Base-by-base conservation (phyloP, 179 eudicot genomes). In the Actinidia chinensis region DNA sequence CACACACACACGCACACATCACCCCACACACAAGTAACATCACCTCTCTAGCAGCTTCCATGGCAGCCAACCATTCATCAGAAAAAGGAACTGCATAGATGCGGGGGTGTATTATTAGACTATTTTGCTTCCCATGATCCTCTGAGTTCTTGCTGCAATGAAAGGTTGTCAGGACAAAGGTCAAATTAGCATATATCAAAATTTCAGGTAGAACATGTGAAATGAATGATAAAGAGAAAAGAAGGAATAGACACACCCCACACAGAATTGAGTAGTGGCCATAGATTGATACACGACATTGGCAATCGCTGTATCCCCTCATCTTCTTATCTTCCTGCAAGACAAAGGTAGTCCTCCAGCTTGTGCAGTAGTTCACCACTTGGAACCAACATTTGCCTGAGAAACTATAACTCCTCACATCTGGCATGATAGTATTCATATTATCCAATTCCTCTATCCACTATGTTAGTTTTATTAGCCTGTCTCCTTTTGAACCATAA, bases 41-140 rank as follows among this genome's bases (percentile, higher is more conserved):
- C 90, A 93, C 98, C 93, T 93, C 99, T 83, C 99, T 98, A 83
- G 97, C 97, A 76, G 98, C 93, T 86, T 91, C 98, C 51, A 93
- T 83, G 67, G 94, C 97, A 85, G 99, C 97, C 80, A 95, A 84
- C 99, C 99, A 95, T 85, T 95, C 97, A 65, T 95, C 99, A 83
- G 98, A 93, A 82, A 95, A 95, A 66, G 99, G 98, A 86, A 86
- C 78, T 56, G 86, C 95, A 87, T 89, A 71, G 48, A 80, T 75
- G 50, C 90, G 90, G 76, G 86, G 87, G 56, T 83, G 78, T 52
- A 68, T 78, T 61, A 75, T 54, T 59, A 77, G 75, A 71, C 36
- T 74, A 56, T 74, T 70, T 78, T 36, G 56, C 64, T 71, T 91
- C 64, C 36, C 71, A 59, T 76, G 81, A 72, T 78, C 87, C 63